phyloP scores from a whole-genome alignment of 345 rosid species.

The Anastatica hierochuntica region DNA sequence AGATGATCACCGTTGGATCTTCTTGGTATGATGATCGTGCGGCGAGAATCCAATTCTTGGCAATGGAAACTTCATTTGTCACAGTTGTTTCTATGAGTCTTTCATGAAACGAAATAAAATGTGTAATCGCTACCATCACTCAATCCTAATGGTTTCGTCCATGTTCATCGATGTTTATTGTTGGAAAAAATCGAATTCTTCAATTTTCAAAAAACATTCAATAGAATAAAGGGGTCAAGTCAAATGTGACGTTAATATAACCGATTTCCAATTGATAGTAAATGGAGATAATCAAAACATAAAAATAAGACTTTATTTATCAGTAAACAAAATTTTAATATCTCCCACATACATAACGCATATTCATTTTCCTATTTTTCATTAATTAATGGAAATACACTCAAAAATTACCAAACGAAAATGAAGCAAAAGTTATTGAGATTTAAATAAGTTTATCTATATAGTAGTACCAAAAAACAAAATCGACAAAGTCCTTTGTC shows the following conservation, averaged over 20 bases:
- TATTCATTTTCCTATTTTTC: conserved; percentile 4
- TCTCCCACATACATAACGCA: not conserved
- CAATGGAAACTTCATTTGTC: conserved; percentile 17
- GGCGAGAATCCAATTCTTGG: conserved; percentile 14
- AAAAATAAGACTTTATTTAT: not conserved
- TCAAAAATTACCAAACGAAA: conserved; percentile 13
- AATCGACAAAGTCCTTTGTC: not conserved
- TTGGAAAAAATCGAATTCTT: not conserved
- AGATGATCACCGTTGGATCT: conserved; percentile 11
- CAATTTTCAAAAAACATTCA: not conserved
- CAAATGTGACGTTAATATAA: conserved; percentile 4
- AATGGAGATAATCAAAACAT: not conserved
- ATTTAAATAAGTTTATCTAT: not conserved
- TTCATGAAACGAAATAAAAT: not conserved
- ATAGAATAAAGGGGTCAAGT: conserved; percentile 12
- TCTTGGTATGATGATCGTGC: not conserved
- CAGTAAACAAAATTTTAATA: not conserved
- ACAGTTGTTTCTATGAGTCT: conserved; percentile 15
- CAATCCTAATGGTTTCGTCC: not conserved
- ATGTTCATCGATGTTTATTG: conserved; percentile 5
- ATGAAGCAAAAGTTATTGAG: not conserved
- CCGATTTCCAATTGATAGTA: not conserved
- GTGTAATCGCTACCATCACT: conserved; percentile 4
- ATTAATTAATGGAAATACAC: conserved; percentile 1
- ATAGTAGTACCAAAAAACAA: not conserved